phyloP scores from a whole-genome alignment of 495 filamentous ascomycete species.

The Friedmanniomyces simplex region DNA sequence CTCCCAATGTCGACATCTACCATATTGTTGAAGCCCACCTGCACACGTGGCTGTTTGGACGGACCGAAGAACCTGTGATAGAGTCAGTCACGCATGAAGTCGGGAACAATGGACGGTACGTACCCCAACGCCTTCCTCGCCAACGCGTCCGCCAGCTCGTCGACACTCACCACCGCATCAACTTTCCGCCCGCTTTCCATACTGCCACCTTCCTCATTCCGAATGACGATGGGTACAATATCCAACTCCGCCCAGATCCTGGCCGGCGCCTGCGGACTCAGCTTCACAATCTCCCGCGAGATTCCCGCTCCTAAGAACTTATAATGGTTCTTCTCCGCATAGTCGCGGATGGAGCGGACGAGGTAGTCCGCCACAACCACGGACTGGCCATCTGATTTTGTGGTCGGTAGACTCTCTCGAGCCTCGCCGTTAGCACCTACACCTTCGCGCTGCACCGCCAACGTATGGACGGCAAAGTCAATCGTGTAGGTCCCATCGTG shows the following conservation, averaged over 20 bases:
- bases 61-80: conserved; percentile 62
- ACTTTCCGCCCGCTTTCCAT: conserved; percentile 13
- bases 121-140: conserved; percentile 69
- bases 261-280: conserved; percentile 53
- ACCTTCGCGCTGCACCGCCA: no score
- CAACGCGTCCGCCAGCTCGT: conserved; percentile 82
- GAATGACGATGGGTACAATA: conserved; percentile 54
- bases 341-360: conserved; percentile 22
- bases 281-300: conserved; percentile 39
- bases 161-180: conserved; percentile 41
- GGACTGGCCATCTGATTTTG: no score
- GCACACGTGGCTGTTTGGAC: conserved; percentile 56
- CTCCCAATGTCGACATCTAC: conserved; percentile 66
- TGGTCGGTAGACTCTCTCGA: neutral
- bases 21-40: conserved; percentile 62
- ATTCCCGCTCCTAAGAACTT: conserved; percentile 41
- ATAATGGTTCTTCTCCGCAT: conserved; percentile 25
- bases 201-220: no score
- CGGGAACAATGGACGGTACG: conserved; percentile 12
- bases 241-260: conserved; percentile 75
- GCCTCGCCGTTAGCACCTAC: conserved; percentile 11
- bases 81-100: conserved; percentile 13
- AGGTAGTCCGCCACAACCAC: conserved; percentile 22
- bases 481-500: conserved; percentile 71
- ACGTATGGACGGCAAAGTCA: conserved; percentile 52